Evolutionary conservation across 1,284 basidiomycete genomes (phyloP).

Genomic region (Erythrobasidium hasegawianum): DNA sequence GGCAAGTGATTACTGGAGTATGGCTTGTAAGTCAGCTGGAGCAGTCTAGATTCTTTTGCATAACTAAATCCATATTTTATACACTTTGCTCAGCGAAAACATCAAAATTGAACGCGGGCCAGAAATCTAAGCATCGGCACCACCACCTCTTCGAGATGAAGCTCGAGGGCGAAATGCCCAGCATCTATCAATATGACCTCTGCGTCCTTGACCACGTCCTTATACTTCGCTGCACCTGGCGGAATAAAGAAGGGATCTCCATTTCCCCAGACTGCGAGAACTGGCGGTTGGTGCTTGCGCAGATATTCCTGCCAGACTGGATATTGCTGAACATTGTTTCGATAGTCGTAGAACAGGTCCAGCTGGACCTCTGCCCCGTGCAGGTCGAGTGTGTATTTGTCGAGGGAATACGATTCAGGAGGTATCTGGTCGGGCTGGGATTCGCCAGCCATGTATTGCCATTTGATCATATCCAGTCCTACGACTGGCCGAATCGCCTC

Average conservation of each 20-base stretch:
- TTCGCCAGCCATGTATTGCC: slow-evolving; percentile 50
- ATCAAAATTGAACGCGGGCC: not conserved
- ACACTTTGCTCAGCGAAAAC: too few species aligned
- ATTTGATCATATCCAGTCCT: slow-evolving; percentile 10
- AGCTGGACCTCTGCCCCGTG: slow-evolving; percentile 53
- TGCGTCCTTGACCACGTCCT: slow-evolving; percentile 51
- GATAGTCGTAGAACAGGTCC: slow-evolving; percentile 54
- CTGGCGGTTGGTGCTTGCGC: slow-evolving; percentile 49
- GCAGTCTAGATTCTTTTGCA: too few species aligned
- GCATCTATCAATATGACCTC: slow-evolving; percentile 53
- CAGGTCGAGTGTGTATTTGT: slow-evolving; percentile 52
- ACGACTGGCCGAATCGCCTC: slow-evolving; percentile 24
- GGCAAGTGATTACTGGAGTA: too few species aligned
- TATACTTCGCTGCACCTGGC: slow-evolving; percentile 54
- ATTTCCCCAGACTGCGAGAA: slow-evolving; percentile 56
- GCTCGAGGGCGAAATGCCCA: slow-evolving; percentile 56
- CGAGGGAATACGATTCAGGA: slow-evolving; percentile 51
- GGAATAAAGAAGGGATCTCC: slow-evolving; percentile 54
- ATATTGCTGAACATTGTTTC: slow-evolving; percentile 53
- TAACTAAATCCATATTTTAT: too few species aligned
- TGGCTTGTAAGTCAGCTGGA: too few species aligned
- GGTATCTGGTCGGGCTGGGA: slow-evolving; percentile 42
- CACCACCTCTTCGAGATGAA: slow-evolving; percentile 45
- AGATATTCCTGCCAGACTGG: slow-evolving; percentile 55
- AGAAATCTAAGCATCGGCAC: slow-evolving; percentile 5